phyloP scores from a whole-genome alignment of 495 filamentous ascomycete species.

The Penicillium lagena region DNA sequence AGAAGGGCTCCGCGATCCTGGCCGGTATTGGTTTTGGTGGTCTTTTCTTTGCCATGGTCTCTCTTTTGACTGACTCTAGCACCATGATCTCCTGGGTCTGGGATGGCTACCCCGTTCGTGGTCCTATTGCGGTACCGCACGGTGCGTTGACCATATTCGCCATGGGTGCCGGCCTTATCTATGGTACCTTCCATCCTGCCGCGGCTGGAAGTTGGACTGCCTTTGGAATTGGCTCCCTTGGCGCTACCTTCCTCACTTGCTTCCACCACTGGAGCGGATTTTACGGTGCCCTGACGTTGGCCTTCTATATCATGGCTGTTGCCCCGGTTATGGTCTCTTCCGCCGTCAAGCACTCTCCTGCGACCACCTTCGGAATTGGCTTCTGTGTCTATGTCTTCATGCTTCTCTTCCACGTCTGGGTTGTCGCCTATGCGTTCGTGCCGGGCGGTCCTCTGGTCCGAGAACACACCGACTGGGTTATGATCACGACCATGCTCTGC shows the following conservation, averaged over 20 bases:
- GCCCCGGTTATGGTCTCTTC: slow-evolving; percentile 68
- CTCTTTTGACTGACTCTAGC: slow-evolving; percentile 90
- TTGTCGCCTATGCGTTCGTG: slow-evolving; percentile 99
- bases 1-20: slow-evolving; percentile 63
- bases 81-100: slow-evolving; percentile 99
- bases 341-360: slow-evolving; percentile 69
- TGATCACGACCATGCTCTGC: slow-evolving; percentile 75
- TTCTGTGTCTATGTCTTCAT: slow-evolving; percentile 88
- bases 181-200: slow-evolving; percentile 66
- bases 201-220: slow-evolving; percentile 73
- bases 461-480: slow-evolving; percentile 93
- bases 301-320: slow-evolving; percentile 78
- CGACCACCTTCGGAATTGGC: slow-evolving; percentile 73
- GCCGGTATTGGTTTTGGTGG: slow-evolving; percentile 75
- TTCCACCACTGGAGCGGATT: slow-evolving; percentile 85
- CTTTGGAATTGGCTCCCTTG: slow-evolving; percentile 69
- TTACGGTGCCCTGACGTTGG: slow-evolving; percentile 70
- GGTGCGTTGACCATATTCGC: slow-evolving; percentile 75
- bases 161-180: slow-evolving; percentile 79
- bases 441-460: slow-evolving; percentile 89
- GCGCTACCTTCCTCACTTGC: slow-evolving; percentile 73
- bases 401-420: slow-evolving; percentile 94
- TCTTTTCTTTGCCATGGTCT: slow-evolving; percentile 86
- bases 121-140: slow-evolving; percentile 83
- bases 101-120: slow-evolving; percentile 91